phyloP scores from a whole-genome alignment of 768 basidiomycete species.

The Mycena latifolia region DNA sequence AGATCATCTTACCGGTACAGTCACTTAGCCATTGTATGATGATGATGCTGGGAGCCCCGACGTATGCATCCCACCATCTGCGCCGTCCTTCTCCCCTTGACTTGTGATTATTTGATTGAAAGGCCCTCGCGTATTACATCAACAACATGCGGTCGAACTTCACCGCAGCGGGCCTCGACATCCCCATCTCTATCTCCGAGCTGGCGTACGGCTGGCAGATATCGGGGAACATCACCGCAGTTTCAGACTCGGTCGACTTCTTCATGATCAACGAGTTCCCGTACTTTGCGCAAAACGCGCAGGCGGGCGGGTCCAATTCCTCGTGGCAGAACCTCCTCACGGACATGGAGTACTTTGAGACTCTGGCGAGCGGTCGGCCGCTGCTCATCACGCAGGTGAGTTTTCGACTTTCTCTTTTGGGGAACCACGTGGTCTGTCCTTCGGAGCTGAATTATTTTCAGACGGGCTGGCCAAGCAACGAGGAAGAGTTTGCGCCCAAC shows the following conservation, averaged over 20 bases:
- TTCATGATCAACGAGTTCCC: conserved; percentile 37
- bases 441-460: conserved; percentile 22
- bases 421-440: conserved; percentile 10
- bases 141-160: conserved; percentile 29
- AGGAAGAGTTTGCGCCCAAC: conserved; percentile 35
- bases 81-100: conserved; percentile 16
- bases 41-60: conserved; percentile 32
- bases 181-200: conserved; percentile 34
- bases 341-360: conserved; percentile 33
- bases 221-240: conserved; percentile 30
- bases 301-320: conserved; percentile 26
- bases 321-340: conserved; percentile 28
- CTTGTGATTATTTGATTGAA: conserved; percentile 18
- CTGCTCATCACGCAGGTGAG: conserved; percentile 34
- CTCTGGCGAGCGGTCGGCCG: conserved; percentile 28
- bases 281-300: conserved; percentile 33
- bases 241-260: conserved; percentile 28
- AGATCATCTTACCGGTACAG: conserved; percentile 14
- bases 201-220: conserved; percentile 33
- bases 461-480: conserved; percentile 36
- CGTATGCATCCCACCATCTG: conserved; percentile 18
- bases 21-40: conserved; percentile 30
- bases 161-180: conserved; percentile 30
- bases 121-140: conserved; percentile 30
- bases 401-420: conserved; percentile 1